These are phyloP conservation scores for Penicillium sp. DNA, from an alignment of 2,329 filamentous ascomycete genomes.

Conservation along the genomic window DNA sequence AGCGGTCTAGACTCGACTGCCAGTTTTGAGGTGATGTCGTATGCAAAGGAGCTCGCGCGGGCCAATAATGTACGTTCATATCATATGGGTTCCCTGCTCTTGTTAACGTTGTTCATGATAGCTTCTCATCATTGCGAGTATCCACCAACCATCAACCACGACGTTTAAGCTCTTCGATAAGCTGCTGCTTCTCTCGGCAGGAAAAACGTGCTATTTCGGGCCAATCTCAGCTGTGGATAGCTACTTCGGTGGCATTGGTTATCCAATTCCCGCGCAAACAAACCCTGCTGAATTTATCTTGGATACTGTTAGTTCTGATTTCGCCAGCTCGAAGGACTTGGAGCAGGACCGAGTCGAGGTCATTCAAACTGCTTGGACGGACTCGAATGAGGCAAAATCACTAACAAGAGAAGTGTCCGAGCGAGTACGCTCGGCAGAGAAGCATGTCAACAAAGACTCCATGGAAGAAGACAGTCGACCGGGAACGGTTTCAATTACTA, in stretches of 20 bases:
- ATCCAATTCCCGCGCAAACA: slow-evolving; percentile 65
- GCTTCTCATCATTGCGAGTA: slow-evolving; percentile 77
- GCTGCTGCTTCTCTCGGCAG: slow-evolving; percentile 69
- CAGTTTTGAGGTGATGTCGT: slow-evolving; percentile 73
- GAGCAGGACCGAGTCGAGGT: slow-evolving; percentile 52
- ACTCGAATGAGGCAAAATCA: slow-evolving; percentile 45
- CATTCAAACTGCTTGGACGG: slow-evolving; percentile 58
- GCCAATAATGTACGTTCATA: slow-evolving; percentile 58
- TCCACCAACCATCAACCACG: slow-evolving; percentile 79
- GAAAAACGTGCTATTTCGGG: slow-evolving; percentile 72
- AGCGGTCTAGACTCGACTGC: slow-evolving; percentile 78
- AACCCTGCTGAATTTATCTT: slow-evolving; percentile 82
- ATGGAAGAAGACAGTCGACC: slow-evolving; percentile 39
- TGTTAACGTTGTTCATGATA: slow-evolving; percentile 32
- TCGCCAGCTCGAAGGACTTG: slow-evolving; percentile 54
- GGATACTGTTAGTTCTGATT: slow-evolving; percentile 76
- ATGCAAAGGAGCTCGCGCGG: slow-evolving; percentile 65
- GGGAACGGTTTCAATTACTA: slow-evolving; percentile 51
- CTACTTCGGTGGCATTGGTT: slow-evolving; percentile 64
- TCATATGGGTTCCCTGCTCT: not conserved
- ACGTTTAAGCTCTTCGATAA: slow-evolving; percentile 82
- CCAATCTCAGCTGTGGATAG: slow-evolving; percentile 56
- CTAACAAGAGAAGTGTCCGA: slow-evolving; percentile 32
- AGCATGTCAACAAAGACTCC: slow-evolving; percentile 22
- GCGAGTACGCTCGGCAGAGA: slow-evolving; percentile 21